Evolutionary conservation across 768 basidiomycete species (phyloP).

Genomic region (Lactifluus pinguis): DNA sequence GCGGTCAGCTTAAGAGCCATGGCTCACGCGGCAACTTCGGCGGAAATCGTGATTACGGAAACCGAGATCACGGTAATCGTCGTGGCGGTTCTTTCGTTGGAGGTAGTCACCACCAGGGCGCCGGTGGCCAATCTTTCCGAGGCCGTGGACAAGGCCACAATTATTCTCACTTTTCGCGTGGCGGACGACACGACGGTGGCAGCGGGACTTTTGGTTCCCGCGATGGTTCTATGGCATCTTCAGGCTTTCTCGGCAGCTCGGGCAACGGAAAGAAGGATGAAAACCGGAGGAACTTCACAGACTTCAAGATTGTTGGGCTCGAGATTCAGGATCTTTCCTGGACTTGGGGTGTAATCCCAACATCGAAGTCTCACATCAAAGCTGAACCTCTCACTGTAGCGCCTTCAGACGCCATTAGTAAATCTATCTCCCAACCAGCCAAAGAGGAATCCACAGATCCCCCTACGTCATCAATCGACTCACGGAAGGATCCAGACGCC

Average conservation of each 20-base stretch:
- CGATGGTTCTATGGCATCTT: conserved; percentile 33
- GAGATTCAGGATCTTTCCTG: conserved; percentile 76
- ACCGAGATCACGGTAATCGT: conserved; percentile 48
- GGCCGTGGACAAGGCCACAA: conserved; percentile 54
- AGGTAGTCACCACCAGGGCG: conserved; percentile 24
- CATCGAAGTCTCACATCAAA: conserved; percentile 21
- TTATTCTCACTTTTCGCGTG: conserved; percentile 26
- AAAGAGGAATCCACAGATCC: conserved; percentile 10
- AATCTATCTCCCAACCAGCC: not conserved
- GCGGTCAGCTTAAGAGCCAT: conserved; percentile 46
- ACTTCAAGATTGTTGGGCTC: conserved; percentile 90
- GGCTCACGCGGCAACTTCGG: conserved; percentile 58
- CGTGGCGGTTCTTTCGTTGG: conserved; percentile 56
- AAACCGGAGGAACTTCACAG: conserved; percentile 86
- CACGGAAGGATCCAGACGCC: not conserved
- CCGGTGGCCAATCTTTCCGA: conserved; percentile 29
- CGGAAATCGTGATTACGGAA: conserved; percentile 49
- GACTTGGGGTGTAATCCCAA: conserved; percentile 70
- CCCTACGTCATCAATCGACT: not conserved
- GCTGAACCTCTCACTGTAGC: conserved; percentile 26
- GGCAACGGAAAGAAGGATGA: conserved; percentile 72
- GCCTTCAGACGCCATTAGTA: conserved; percentile 19
- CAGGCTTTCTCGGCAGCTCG: conserved; percentile 17
- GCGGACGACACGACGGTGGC: conserved; percentile 32
- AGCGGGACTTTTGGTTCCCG: conserved; percentile 32